phyloP scores from a whole-genome alignment of 768 basidiomycete genomes.

The Cystofilobasidium ferigula region DNA sequence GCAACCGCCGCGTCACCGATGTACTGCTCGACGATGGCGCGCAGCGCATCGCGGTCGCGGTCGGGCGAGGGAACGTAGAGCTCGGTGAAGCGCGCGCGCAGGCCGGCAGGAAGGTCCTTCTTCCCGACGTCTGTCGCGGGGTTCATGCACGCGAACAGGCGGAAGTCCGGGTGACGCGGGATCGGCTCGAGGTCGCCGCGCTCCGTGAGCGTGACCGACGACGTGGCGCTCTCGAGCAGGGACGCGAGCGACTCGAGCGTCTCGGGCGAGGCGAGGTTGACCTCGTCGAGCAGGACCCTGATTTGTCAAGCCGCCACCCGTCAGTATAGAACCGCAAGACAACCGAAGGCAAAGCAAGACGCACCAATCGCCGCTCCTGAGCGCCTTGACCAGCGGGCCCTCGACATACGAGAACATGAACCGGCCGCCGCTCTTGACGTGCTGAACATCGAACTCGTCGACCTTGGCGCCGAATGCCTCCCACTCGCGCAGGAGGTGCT shows the following conservation, averaged over 20 bases:
- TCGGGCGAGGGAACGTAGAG: slow-evolving; percentile 92
- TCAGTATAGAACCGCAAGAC: too few relatives aligned
- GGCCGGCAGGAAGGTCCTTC: slow-evolving; percentile 84
- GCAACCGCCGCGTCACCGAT: slow-evolving; percentile 70
- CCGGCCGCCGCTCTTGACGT: slow-evolving; percentile 71
- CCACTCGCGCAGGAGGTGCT: slow-evolving; percentile 44
- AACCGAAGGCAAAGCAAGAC: slow-evolving; percentile 38
- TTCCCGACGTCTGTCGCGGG: slow-evolving; percentile 98
- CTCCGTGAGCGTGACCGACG: slow-evolving; percentile 86
- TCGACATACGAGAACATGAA: slow-evolving; percentile 93
- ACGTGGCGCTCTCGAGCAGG: slow-evolving; percentile 70
- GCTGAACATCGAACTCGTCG: slow-evolving; percentile 71
- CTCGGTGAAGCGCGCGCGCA: slow-evolving; percentile 86
- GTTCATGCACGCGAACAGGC: slow-evolving; percentile 98
- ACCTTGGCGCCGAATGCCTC: slow-evolving; percentile 55
- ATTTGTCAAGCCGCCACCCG: too few relatives aligned
- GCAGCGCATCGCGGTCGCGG: slow-evolving; percentile 74
- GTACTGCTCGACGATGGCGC: slow-evolving; percentile 78
- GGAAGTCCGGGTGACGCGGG: slow-evolving; percentile 85
- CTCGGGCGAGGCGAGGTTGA: slow-evolving; percentile 87
- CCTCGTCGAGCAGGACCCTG: slow-evolving; percentile 90
- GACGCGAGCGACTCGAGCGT: slow-evolving; percentile 84
- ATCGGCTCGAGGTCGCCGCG: slow-evolving; percentile 81
- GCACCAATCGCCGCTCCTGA: slow-evolving; percentile 82
- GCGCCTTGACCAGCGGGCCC: slow-evolving; percentile 83